A percentile compares a stretch with the other conserved stretches of the same genome.
Conservation (phyloP, 192 early-diverging fungal genomes). For the Funneliformis mosseae region DNA sequence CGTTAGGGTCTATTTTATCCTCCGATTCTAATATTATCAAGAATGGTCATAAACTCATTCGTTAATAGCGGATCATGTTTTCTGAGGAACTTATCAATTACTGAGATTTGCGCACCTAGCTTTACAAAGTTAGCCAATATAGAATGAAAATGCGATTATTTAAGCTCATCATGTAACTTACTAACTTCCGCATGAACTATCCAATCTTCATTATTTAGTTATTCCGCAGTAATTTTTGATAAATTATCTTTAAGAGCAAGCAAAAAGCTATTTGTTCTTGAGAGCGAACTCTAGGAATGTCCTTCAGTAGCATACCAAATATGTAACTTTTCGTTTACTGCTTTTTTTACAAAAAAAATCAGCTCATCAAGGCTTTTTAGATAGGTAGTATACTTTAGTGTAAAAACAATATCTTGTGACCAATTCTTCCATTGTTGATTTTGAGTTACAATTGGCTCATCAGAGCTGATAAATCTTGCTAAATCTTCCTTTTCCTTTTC, state of each 20-base stretch:
- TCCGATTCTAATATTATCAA: not conserved
- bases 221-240: constrained; percentile 37
- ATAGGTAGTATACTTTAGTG: no score
- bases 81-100: constrained; percentile 38
- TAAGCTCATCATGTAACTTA: no score
- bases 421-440: no score
- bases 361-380: no score
- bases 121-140: no score
- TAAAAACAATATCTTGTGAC: no score
- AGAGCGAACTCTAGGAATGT: constrained; percentile 32
- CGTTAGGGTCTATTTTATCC: constrained; percentile 25
- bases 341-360: no score
- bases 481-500: no score
- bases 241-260: constrained; percentile 34
- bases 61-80: constrained; percentile 40
- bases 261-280: constrained; percentile 37
- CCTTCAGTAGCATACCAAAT: constrained; percentile 42
- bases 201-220: not conserved
- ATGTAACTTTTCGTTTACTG: no score
- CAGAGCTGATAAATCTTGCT: no score
- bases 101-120: constrained; percentile 23
- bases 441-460: no score
- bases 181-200: constrained; percentile 43
- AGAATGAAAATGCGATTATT: no score
- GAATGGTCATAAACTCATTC: constrained; percentile 33